Evolutionary conservation across 148 eudicot species (phyloP).

Genomic region (Gaultheria prostrata): DNA sequence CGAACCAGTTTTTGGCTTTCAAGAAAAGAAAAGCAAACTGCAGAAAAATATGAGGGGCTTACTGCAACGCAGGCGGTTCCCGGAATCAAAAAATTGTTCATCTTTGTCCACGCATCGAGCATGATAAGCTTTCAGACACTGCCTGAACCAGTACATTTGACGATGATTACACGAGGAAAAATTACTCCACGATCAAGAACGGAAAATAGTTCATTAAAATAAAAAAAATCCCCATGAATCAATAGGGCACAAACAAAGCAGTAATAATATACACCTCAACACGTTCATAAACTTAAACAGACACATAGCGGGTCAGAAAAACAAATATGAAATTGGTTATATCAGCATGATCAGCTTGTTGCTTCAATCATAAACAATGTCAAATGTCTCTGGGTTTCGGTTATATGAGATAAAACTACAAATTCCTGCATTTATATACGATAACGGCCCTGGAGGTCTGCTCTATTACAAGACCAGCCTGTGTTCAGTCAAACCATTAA

Average conservation of each 20-base stretch:
- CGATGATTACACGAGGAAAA: background rate
- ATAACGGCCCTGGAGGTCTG: background rate
- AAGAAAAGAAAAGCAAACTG: background rate
- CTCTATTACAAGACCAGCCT: background rate
- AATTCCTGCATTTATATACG: background rate
- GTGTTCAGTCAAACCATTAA: background rate
- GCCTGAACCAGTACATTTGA: conserved; percentile 30
- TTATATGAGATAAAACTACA: background rate
- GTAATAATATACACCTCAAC: background rate
- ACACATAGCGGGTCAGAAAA: background rate
- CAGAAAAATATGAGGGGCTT: conserved; percentile 17
- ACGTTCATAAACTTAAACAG: background rate
- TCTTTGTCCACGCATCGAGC: conserved; percentile 50
- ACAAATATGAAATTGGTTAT: background rate
- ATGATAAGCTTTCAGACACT: conserved; percentile 76
- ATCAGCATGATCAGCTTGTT: background rate
- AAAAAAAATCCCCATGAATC: background rate
- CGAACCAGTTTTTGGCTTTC: background rate
- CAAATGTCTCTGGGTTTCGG: background rate
- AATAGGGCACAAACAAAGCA: background rate
- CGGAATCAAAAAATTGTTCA: conserved; percentile 33
- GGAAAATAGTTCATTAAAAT: background rate
- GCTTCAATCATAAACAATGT: background rate
- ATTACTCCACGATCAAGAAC: conserved; percentile 4
- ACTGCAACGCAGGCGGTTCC: conserved; percentile 58